These are phyloP conservation scores for Zygosaccharomyces lentus DNA, from an alignment of 805 yeast genomes.

Conservation along the genomic window DNA sequence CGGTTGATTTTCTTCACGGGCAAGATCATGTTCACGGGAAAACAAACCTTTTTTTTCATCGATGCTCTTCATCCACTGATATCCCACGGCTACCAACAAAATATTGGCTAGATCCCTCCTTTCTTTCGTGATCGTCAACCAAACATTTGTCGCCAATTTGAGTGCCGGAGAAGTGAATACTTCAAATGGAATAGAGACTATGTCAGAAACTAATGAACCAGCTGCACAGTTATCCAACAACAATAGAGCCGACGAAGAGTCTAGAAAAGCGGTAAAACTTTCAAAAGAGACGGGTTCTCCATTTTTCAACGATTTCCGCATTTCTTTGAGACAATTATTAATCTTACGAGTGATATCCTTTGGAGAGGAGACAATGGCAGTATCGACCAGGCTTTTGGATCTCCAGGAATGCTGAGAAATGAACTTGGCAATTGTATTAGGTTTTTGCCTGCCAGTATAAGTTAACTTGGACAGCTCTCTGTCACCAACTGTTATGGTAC, in stretches of 20 bases:
- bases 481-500: constrained; percentile 61
- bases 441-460: constrained; percentile 35
- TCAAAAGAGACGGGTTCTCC: constrained; percentile 26
- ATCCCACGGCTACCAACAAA: constrained; percentile 65
- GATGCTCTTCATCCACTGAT: constrained; percentile 65
- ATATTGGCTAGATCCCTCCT: constrained; percentile 52
- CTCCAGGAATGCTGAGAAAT: constrained; percentile 77
- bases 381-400: constrained; percentile 38
- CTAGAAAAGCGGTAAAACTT: constrained; percentile 42
- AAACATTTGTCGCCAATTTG: constrained; percentile 63
- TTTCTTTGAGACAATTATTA: constrained; percentile 14
- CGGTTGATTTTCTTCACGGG: constrained; percentile 54
- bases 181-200: constrained; percentile 69
- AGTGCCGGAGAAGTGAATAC: constrained; percentile 57
- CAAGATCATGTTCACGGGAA: constrained; percentile 50
- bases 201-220: constrained; percentile 40
- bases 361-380: constrained; percentile 31
- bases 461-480: constrained; percentile 55
- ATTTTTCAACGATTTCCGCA: constrained; percentile 20
- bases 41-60: constrained; percentile 60
- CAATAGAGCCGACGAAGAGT: constrained; percentile 41
- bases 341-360: constrained; percentile 27
- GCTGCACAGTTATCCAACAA: constrained; percentile 37
- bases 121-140: constrained; percentile 76
- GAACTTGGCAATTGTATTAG: constrained; percentile 64